Conservation (phyloP, 2,329 filamentous ascomycete genomes). For the Fusarium anthophilum region DNA sequence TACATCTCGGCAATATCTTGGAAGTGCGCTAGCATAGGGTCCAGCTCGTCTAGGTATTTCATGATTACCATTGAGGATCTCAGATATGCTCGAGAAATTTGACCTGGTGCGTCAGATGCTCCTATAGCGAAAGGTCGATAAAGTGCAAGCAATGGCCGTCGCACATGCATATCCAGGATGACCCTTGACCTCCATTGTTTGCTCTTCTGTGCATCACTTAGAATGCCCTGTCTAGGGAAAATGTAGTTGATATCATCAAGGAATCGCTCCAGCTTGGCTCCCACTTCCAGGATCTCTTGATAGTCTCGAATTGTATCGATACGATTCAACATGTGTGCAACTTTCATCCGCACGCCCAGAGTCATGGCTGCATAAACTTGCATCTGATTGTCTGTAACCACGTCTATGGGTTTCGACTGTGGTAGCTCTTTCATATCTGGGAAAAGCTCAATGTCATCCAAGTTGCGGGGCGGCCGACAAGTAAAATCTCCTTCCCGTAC, state of each 20-base stretch:
- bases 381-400: conserved; percentile 62
- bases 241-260: conserved; percentile 65
- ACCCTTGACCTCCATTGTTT: conserved; percentile 62
- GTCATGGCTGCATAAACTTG: conserved; percentile 64
- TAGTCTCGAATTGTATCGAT: conserved; percentile 64
- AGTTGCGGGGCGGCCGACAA: conserved; percentile 61
- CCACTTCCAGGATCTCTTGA: conserved; percentile 62
- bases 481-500: conserved; percentile 64
- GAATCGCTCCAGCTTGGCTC: conserved; percentile 61
- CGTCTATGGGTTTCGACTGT: conserved; percentile 59
- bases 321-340: conserved; percentile 60
- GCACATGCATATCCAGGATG: conserved; percentile 64
- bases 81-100: conserved; percentile 63
- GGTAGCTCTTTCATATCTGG: conserved; percentile 60
- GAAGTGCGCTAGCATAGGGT: conserved; percentile 57
- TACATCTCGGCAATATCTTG: conserved; percentile 62
- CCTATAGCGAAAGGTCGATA: conserved; percentile 66
- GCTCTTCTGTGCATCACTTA: conserved; percentile 56
- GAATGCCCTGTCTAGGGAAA: conserved; percentile 56
- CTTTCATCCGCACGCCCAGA: conserved; percentile 58
- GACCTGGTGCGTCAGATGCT: conserved; percentile 58
- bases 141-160: conserved; percentile 61
- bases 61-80: conserved; percentile 65
- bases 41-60: conserved; percentile 64
- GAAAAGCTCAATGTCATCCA: conserved; percentile 61